phyloP scores from a whole-genome alignment of 2,329 filamentous ascomycete genomes.

The Gnomoniopsis smithogilvyi region DNA sequence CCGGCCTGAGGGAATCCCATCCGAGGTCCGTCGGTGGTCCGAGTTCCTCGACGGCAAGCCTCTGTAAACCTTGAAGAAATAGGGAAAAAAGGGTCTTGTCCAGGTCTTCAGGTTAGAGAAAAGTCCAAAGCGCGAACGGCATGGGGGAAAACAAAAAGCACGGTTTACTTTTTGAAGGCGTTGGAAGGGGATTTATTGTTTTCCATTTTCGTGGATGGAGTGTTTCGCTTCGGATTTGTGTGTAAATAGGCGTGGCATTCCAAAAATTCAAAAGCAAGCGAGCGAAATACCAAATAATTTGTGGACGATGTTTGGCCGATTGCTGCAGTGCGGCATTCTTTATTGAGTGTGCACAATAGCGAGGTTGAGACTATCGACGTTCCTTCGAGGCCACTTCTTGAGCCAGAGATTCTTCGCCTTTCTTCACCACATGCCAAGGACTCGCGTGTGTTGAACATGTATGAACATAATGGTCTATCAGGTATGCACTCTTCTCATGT shows the following conservation, averaged over 20 bases:
- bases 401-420: too few species aligned
- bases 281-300: constrained; percentile 4
- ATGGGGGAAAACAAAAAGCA: background rate
- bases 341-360: too few species aligned
- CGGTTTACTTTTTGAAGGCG: constrained; percentile 8
- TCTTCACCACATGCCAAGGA: too few species aligned
- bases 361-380: too few species aligned
- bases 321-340: background rate
- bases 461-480: too few species aligned
- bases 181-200: constrained; percentile 1
- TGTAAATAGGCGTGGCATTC: constrained; percentile 12
- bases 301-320: background rate
- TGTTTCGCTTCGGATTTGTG: constrained; percentile 1
- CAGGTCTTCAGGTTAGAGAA: constrained; percentile 7
- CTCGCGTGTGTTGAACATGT: too few species aligned
- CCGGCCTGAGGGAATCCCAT: constrained; percentile 79
- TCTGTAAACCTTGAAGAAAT: constrained; percentile 48
- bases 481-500: too few species aligned
- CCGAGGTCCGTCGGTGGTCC: constrained; percentile 91
- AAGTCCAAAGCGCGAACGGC: background rate
- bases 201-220: background rate
- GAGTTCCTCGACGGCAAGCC: constrained; percentile 90
- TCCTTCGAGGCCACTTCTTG: too few species aligned
- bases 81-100: background rate
- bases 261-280: background rate